Evolutionary conservation across 306 rosid genomes (phyloP), one percentile per base, ranked within the genome.

Genomic region (Vigna unguiculata): DNA sequence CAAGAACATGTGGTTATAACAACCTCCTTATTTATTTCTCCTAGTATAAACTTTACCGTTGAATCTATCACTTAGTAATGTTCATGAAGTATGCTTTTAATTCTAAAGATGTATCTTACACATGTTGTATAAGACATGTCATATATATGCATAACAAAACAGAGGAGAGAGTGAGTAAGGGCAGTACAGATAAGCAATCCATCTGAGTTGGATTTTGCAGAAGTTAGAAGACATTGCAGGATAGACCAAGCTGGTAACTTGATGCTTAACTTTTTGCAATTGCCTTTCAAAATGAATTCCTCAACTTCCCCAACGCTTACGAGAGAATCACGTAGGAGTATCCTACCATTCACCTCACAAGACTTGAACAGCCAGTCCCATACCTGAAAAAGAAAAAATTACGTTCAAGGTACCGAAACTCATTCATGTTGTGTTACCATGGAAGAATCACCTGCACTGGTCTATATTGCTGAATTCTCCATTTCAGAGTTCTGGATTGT

Each of bases 341-440:
- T 84, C 78, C 82, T 78, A 6, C 96, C 94, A 19, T 93, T 85
- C 49, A 89, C 86, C 73, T 87, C 89, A 28, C 91, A 93, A 13
- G 98, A 90, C 81, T 85, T 87, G 71, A 89, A 93, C 46, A 93
- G 84, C 94, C 94, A 93, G 69, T 87, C 96, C 94, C 96, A 93
- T 13, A 89, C 87, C 97, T 93, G 75, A 5, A 72, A 78, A 68
- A 59, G 59, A 30, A 40, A 63, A 40, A 22, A n/a, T 12, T 47
- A 9, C 36, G 38, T 38, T 12, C 19, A 25, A 52, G 49, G 45
- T 58, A 57, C 52, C 49, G 43, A 49, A 66, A 24, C 6, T 45
- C 25, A 17, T 9, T 45, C 53, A 32, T 62, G 30, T 54, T 19
- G 9, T 7, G 16, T 43, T 32, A 7, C 28, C 60, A 8, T 15